phyloP scores from a whole-genome alignment of 164 flowering plant species.

The Pachysandra terminalis region DNA sequence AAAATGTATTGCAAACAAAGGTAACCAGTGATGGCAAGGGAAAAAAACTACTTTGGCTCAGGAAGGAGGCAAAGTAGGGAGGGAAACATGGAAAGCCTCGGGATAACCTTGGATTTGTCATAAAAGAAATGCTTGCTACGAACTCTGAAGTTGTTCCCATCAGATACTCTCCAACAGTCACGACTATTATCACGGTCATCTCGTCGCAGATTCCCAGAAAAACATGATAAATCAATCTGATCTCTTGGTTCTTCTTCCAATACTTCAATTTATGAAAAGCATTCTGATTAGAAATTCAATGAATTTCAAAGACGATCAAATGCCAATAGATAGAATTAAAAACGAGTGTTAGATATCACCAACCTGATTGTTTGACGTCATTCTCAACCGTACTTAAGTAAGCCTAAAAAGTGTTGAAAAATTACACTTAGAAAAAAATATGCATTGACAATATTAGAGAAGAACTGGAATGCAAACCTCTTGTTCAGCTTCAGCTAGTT shows the following conservation, averaged over 20 bases:
- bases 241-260: constrained; percentile 61
- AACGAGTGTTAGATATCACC: constrained; percentile 4
- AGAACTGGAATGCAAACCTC: constrained; percentile 46
- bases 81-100: constrained; percentile 3
- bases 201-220: constrained; percentile 74
- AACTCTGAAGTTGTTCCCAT: constrained; percentile 92
- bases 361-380: constrained; percentile 65
- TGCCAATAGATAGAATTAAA: background rate
- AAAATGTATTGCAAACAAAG: constrained; percentile 10
- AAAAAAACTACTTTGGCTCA: background rate
- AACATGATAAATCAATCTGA: constrained; percentile 76
- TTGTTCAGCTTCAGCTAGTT: constrained; percentile 62
- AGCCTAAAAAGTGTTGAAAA: constrained; percentile 41
- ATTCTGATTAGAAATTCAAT: constrained; percentile 1
- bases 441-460: background rate
- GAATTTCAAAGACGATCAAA: constrained; percentile 5
- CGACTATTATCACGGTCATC: constrained; percentile 82
- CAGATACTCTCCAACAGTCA: constrained; percentile 86
- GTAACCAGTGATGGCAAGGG: constrained; percentile 10
- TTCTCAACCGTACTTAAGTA: constrained; percentile 31
- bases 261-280: constrained; percentile 29
- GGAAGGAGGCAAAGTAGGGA: background rate
- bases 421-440: constrained; percentile 8
- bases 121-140: constrained; percentile 77
- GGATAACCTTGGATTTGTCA: constrained; percentile 79